Evolutionary conservation across 768 basidiomycete genomes (phyloP), one percentile per base, ranked within the genome.

Genomic region (Boletus subparvulus): DNA sequence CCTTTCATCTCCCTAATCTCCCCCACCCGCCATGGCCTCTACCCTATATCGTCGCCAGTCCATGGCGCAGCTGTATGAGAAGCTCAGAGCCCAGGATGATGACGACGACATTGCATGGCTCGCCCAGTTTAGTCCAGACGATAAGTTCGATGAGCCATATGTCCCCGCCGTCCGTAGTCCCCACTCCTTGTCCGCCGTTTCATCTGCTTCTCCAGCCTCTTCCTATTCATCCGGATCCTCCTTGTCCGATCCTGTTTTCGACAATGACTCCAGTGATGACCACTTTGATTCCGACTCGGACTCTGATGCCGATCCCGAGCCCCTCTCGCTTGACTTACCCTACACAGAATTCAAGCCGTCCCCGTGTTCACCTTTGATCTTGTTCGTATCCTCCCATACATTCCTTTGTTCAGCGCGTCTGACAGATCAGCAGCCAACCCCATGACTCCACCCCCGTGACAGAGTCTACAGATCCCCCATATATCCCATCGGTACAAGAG

Each of bases 31-130:
- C 60, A 72, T 72, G 71, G 21, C 72, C 33, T 69, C 70, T 19
- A 50, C 72, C 50, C 19, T 73, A 43, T 73, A 70, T 50, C 71
- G 71, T 62, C 71, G 71, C 59, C 68, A 72, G 60, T 72, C 71
- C 33, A 73, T 72, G 71, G 71, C 65, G 10, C 73, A 70, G 36
- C 70, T 72, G 2, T 72, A 72, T 26, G 72, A 72, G 43, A 72
- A 72, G 47, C 71, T 72, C 24, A 68, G 60, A 39, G 71, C 71
- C 17, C 71, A 73, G 50, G 71, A 69, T 46, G 71, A 73, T 12
- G 72, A 72, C 24, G 70, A 72, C 40, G 70, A 73, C 51, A 60
- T 69, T 60, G 68, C 70, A 43, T 72, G 71, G 71, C 70, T 72
- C 16, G 72, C 71, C 19, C 70, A 74, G 59, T 72, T 56, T 49